Percentiles rank a stretch among this genome's conserved stretches.
Evolutionary conservation across 257 asterid species (phyloP).

Genomic region (Datura wrightii): DNA sequence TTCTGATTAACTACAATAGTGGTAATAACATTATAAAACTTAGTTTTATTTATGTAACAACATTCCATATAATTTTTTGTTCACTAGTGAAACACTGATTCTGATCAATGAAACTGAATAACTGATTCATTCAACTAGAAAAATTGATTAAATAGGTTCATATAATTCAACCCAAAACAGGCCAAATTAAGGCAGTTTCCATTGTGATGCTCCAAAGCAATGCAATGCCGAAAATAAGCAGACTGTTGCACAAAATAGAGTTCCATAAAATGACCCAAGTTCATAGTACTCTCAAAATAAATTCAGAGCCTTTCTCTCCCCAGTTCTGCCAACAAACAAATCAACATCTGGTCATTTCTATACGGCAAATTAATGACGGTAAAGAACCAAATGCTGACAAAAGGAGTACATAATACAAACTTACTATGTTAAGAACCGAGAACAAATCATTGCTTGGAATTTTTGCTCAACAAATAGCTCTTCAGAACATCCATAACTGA

Average conservation of each 20-base stretch:
- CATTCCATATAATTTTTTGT: neutral
- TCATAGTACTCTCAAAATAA: neutral
- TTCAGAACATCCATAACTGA: constrained; percentile 90
- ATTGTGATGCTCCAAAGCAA: constrained; percentile 13
- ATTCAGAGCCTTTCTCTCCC: neutral
- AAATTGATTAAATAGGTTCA: neutral
- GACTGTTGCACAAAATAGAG: neutral
- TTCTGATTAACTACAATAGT: neutral
- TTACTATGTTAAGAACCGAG: constrained; percentile 39
- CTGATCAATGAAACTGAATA: neutral
- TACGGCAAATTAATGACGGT: neutral
- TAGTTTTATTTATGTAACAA: neutral
- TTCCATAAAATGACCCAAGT: constrained; percentile 4
- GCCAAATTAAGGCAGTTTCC: neutral
- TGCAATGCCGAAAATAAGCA: constrained; percentile 12
- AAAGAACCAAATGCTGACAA: constrained; percentile 17
- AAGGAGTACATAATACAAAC: constrained; percentile 40
- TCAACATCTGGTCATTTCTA: constrained; percentile 4
- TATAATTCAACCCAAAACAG: neutral
- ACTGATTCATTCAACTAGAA: neutral
- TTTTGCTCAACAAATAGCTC: constrained; percentile 66
- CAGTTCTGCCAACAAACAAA: constrained; percentile 21
- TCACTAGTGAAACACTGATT: neutral
- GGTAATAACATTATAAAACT: neutral
- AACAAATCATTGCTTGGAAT: constrained; percentile 45